phyloP scores from a whole-genome alignment of 2,329 filamentous ascomycete species.

The Gnomoniopsis smithogilvyi region DNA sequence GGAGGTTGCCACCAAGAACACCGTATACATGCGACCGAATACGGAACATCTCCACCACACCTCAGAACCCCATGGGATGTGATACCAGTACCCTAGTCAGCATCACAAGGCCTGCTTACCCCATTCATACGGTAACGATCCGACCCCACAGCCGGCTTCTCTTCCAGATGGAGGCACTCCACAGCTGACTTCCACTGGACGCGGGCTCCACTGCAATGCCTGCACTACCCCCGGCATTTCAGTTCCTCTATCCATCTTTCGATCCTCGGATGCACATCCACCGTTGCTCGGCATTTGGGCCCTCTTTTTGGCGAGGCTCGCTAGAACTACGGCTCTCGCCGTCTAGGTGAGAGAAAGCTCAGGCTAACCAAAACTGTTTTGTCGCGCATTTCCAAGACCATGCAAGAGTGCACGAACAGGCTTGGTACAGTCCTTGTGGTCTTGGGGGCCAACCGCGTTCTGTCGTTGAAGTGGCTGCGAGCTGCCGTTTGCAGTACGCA shows the following conservation, averaged over 20 bases:
- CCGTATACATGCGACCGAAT: conserved; percentile 12
- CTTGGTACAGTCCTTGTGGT: too few relatives aligned
- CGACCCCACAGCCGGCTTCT: conserved; percentile 6
- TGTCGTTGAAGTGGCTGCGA: too few relatives aligned
- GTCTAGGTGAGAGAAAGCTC: too few relatives aligned
- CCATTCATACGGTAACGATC: neutral
- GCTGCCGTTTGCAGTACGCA: too few relatives aligned
- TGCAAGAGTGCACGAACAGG: too few relatives aligned
- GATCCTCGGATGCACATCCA: neutral
- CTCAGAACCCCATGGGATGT: neutral
- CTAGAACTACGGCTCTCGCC: too few relatives aligned
- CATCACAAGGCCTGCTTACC: neutral
- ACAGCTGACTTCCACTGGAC: neutral
- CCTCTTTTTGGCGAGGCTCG: neutral
- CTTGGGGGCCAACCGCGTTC: too few relatives aligned
- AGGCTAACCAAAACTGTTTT: too few relatives aligned
- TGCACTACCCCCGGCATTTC: neutral
- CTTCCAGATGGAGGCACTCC: neutral
- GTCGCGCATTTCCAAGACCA: too few relatives aligned
- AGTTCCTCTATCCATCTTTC: neutral
- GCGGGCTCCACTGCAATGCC: neutral
- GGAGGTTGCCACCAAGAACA: conserved; percentile 10
- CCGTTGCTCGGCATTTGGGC: neutral
- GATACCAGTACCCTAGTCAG: neutral
- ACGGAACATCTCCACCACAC: neutral